Evolutionary conservation across 805 yeast species (phyloP).

Genomic region (Maudiozyma bulderi): DNA sequence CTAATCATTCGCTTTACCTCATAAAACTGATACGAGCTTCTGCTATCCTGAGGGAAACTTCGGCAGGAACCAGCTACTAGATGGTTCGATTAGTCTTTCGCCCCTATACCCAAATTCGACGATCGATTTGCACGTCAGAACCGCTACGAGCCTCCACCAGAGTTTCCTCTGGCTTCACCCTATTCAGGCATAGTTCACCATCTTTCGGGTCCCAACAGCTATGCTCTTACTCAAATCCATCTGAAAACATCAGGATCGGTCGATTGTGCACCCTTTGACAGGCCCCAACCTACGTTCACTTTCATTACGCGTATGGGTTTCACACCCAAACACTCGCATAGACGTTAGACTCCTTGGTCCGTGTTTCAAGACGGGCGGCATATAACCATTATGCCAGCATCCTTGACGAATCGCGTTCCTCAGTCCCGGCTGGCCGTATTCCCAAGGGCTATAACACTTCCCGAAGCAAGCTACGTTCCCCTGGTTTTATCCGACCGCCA

Average conservation of each 20-base stretch:
- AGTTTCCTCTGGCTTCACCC: slow-evolving; percentile 39
- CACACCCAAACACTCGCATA: slow-evolving; percentile 35
- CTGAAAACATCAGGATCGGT: slow-evolving; percentile 34
- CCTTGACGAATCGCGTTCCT: slow-evolving; percentile 33
- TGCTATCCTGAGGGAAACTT: slow-evolving; percentile 36
- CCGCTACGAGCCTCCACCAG: slow-evolving; percentile 39
- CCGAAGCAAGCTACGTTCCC: slow-evolving; percentile 29
- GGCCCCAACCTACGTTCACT: slow-evolving; percentile 28
- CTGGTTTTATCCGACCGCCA: slow-evolving; percentile 28
- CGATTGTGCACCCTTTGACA: slow-evolving; percentile 31
- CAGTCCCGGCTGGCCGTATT: slow-evolving; percentile 27
- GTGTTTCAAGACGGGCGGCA: slow-evolving; percentile 34
- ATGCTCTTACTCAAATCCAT: slow-evolving; percentile 36
- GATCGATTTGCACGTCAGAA: slow-evolving; percentile 38
- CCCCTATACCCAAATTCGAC: slow-evolving; percentile 34
- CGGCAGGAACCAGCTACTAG: slow-evolving; percentile 38
- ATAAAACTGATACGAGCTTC: slow-evolving; percentile 36
- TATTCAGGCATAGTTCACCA: slow-evolving; percentile 38
- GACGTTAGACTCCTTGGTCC: slow-evolving; percentile 37
- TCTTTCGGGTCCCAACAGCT: slow-evolving; percentile 39
- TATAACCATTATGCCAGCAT: slow-evolving; percentile 32
- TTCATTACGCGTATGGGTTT: slow-evolving; percentile 35
- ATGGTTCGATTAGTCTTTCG: slow-evolving; percentile 34
- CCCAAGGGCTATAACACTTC: slow-evolving; percentile 28
- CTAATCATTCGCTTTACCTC: slow-evolving; percentile 36